Percentiles rank a stretch among this genome's conserved stretches.
Conservation (phyloP, 768 basidiomycete species). For the Suillus ampliporus region DNA sequence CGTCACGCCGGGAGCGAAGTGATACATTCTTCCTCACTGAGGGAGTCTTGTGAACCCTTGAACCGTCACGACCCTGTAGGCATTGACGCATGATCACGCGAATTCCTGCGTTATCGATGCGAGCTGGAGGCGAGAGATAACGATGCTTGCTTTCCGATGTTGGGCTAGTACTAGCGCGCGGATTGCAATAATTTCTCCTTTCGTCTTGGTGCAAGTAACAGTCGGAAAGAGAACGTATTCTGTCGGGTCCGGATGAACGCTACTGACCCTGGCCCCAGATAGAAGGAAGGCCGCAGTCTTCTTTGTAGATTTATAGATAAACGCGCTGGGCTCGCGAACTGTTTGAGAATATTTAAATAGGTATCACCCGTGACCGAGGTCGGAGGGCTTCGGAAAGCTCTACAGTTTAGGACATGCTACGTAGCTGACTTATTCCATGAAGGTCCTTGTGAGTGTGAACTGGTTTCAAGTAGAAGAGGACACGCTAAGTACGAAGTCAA, state of each 20-base stretch:
- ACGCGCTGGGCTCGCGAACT: not conserved
- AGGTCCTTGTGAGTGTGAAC: not conserved
- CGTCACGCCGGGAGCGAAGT: not conserved
- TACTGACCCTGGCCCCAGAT: not conserved
- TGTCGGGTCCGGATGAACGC: not conserved
- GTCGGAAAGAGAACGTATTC: not conserved
- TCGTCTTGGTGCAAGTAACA: not conserved
- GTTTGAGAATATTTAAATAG: not conserved
- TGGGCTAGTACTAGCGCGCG: no score
- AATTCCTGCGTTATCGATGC: not conserved
- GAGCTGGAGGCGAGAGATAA: not conserved
- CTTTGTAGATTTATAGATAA: constrained; percentile 4
- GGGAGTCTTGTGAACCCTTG: not conserved
- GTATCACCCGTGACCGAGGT: not conserved
- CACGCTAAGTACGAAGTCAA: no score
- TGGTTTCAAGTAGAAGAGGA: no score
- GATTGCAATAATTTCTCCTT: not conserved
- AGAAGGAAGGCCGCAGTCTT: not conserved
- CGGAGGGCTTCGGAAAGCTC: not conserved
- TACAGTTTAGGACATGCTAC: not conserved
- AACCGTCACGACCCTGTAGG: not conserved
- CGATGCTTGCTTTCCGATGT: not conserved
- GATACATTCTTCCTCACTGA: not conserved
- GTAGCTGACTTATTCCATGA: not conserved
- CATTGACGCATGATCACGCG: not conserved